Percentiles rank a stretch among this genome's conserved stretches.
Conservation (phyloP, 2,329 filamentous ascomycete species). For the Fusarium citri region DNA sequence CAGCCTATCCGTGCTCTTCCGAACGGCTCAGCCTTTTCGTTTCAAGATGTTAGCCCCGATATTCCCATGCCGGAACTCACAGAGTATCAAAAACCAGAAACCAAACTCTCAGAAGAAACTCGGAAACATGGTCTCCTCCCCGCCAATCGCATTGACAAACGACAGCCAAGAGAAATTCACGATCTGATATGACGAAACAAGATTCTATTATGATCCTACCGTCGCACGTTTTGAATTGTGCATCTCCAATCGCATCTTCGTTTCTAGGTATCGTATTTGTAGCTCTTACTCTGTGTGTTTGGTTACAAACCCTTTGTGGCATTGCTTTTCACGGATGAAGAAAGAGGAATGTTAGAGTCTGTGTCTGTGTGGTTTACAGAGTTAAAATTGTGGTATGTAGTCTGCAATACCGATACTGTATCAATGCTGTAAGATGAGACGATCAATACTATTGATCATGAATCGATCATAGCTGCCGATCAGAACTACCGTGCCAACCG, state of each 20-base stretch:
- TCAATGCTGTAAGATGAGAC: not conserved
- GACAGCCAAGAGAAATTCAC: not conserved
- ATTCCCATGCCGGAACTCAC: not conserved
- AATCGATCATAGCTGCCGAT: not conserved
- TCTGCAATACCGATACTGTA: not conserved
- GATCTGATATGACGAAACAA: not conserved
- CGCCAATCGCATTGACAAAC: constrained; percentile 2
- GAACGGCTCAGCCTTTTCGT: not conserved
- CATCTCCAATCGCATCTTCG: constrained; percentile 1
- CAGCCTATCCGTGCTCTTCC: not conserved
- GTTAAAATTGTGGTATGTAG: not conserved
- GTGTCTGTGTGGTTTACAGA: not conserved
- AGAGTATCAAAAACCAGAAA: constrained; percentile 2
- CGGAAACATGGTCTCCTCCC: not conserved
- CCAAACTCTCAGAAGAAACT: not conserved
- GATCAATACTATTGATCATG: not conserved
- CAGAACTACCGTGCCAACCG: not conserved
- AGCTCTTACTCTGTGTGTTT: not conserved
- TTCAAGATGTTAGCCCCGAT: not conserved
- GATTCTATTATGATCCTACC: not conserved
- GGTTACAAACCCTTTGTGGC: not conserved
- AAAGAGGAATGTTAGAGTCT: not conserved
- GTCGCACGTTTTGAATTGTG: not conserved
- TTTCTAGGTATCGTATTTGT: not conserved
- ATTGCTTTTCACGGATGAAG: not conserved